A percentile compares a stretch with the other conserved stretches of the same genome.
These are phyloP conservation scores for Paramecium caudatum DNA, from an alignment of 73 alveolate genomes.

Conservation along the genomic window DNA sequence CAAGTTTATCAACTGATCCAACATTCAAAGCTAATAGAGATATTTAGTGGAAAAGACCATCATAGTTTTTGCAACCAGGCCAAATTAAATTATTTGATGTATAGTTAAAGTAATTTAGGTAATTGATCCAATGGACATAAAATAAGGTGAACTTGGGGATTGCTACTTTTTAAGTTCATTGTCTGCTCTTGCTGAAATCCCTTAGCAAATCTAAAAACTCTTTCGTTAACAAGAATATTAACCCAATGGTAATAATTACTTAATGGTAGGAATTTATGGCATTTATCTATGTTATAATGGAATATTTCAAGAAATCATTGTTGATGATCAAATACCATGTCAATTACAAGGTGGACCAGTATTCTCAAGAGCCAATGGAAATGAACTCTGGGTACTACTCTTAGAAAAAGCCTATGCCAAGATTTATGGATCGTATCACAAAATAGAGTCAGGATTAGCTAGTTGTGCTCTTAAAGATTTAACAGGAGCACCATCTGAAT, in stretches of 20 bases:
- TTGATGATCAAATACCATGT: constrained; percentile 95
- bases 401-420: constrained; percentile 96
- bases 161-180: constrained; percentile 91
- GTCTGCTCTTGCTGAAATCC: constrained; percentile 87
- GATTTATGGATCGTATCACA: constrained; percentile 88
- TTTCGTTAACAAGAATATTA: constrained; percentile 77
- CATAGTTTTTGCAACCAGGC: neutral
- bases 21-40: neutral
- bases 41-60: constrained; percentile 67
- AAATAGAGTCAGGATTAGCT: constrained; percentile 85
- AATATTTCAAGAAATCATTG: constrained; percentile 88
- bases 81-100: constrained; percentile 64
- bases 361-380: constrained; percentile 85
- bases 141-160: constrained; percentile 90
- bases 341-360: constrained; percentile 90
- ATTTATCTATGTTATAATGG: constrained; percentile 89
- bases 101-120: neutral
- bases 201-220: constrained; percentile 80
- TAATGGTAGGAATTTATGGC: constrained; percentile 75
- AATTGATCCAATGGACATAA: constrained; percentile 86
- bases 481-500: constrained; percentile 90
- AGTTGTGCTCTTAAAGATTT: constrained; percentile 86
- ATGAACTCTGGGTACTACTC: constrained; percentile 91
- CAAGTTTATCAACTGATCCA: constrained; percentile 21
- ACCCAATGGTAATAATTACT: constrained; percentile 74